phyloP scores from a whole-genome alignment of 2,329 filamentous ascomycete genomes.

The Sporothrix phasma region DNA sequence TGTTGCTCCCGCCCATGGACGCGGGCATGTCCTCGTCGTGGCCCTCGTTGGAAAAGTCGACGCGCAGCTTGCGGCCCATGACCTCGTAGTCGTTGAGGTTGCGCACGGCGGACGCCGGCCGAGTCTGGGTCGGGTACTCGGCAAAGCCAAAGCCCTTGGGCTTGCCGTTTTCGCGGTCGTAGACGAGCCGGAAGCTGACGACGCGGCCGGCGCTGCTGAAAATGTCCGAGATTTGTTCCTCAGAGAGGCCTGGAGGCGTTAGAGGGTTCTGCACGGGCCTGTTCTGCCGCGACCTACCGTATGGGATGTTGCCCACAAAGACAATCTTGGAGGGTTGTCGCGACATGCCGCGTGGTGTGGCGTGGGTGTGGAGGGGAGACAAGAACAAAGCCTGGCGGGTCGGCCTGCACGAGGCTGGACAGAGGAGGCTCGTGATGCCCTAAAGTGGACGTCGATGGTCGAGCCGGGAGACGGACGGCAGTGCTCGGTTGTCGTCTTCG shows the following conservation, averaged over 20 bases:
- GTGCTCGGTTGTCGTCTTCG: neutral
- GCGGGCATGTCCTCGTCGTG: conserved; percentile 48
- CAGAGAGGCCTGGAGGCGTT: conserved; percentile 74
- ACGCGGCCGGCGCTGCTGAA: conserved; percentile 86
- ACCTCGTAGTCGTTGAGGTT: conserved; percentile 94
- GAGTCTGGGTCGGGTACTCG: conserved; percentile 80
- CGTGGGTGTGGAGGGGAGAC: neutral
- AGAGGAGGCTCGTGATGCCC: neutral
- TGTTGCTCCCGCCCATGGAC: conserved; percentile 2
- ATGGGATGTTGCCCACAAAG: conserved; percentile 80
- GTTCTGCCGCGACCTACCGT: conserved; percentile 55
- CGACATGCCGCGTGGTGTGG: conserved; percentile 41
- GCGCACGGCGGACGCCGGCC: conserved; percentile 83
- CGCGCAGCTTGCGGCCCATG: conserved; percentile 85
- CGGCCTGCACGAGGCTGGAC: neutral
- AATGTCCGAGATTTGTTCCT: conserved; percentile 92
- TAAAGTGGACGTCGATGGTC: neutral
- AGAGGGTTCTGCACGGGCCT: neutral
- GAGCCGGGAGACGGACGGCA: too few species aligned
- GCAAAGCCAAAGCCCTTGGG: conserved; percentile 96
- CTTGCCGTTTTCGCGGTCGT: conserved; percentile 87
- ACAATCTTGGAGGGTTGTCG: conserved; percentile 70
- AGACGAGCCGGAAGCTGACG: conserved; percentile 83
- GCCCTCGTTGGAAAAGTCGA: conserved; percentile 93
- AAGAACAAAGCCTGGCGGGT: neutral